Evolutionary conservation across 2,329 filamentous ascomycete species (phyloP), one percentile per base, ranked within the genome.

Genomic region (Diaporthe vexans): DNA sequence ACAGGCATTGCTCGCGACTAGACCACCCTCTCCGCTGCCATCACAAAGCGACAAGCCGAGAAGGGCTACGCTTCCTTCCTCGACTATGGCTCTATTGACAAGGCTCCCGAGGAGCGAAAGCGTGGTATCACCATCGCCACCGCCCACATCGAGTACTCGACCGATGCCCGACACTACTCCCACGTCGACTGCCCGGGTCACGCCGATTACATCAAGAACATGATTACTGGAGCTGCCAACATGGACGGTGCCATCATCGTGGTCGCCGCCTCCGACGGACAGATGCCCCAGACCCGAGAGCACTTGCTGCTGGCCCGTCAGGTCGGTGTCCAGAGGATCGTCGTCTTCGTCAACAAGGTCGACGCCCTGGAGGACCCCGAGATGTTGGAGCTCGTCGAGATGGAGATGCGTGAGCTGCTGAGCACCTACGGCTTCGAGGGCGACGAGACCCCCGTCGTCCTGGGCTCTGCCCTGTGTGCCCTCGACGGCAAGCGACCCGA

Each of bases 131-230:
- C 97, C 84, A 99, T 99, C 84, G 95, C 97, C 75, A 97, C 97
- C 73, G 95, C 97, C 79, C 97, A 99, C 88, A 97, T 99, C 88
- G 97, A 99, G 89, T 99, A 98, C 90, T 88, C 94, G 80, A 99
- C 97, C 84, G 94, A 98, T 0, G 90, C 89, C 83, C 93, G 97
- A 83, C 97, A 99, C 89, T 99, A 99, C 88, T 97, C 97, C 81
- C 97, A 99, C 91, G 97, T 99, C 89, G 97, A 99, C 91, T 99
- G 97, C 87, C 97, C 97, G 75, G 97, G 97, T 87, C 97, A 99
- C 93, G 97, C 97, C 87, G 97, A 99, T 95, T 99, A 99, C 91
- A 98, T 99, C 90, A 99, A 99, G 92, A 99, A 99, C 93, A 99
- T 99, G 97, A 99, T 99, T 86, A 99, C 97, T 79, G 97, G 97